Evolutionary conservation across 1,139 yeast genomes (phyloP).

Genomic region (Saccharomyces hybrid): DNA sequence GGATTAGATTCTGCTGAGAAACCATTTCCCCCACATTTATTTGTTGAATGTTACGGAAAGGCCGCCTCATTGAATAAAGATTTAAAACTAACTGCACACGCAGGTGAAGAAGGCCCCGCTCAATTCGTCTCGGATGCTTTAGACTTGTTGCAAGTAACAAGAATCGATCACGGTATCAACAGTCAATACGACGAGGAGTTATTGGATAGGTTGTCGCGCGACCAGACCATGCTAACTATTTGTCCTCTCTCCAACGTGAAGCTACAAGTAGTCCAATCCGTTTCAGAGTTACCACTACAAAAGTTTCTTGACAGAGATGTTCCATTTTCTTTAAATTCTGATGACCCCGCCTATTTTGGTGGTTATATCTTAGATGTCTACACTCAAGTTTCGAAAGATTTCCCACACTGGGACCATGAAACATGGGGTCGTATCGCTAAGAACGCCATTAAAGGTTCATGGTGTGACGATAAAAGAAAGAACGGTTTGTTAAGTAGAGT

Average conservation of each 20-base stretch:
- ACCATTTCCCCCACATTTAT: constrained; percentile 65
- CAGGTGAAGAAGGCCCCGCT: constrained; percentile 82
- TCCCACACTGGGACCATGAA: constrained; percentile 45
- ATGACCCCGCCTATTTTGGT: constrained; percentile 84
- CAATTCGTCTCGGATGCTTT: constrained; percentile 51
- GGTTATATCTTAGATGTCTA: constrained; percentile 75
- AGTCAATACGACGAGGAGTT: constrained; percentile 47
- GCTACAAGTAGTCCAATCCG: constrained; percentile 62
- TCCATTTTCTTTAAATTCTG: constrained; percentile 72
- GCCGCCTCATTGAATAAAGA: constrained; percentile 42
- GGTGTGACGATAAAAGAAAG: constrained; percentile 52
- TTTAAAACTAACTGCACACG: constrained; percentile 69
- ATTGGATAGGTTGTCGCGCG: constrained; percentile 46
- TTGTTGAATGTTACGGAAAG: constrained; percentile 50
- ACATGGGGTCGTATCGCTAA: constrained; percentile 54
- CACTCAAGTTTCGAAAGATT: constrained; percentile 53
- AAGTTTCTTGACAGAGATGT: constrained; percentile 52
- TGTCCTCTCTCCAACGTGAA: constrained; percentile 75
- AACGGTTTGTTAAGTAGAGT: constrained; percentile 39
- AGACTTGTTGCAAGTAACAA: constrained; percentile 49
- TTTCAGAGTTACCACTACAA: constrained; percentile 56
- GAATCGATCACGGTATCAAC: constrained; percentile 77
- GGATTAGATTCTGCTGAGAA: constrained; percentile 73
- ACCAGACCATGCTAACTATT: constrained; percentile 52
- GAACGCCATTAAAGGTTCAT: constrained; percentile 61